Base-by-base conservation (phyloP, 352 stramenopile genomes). In the Paralagenidium karlingii region DNA sequence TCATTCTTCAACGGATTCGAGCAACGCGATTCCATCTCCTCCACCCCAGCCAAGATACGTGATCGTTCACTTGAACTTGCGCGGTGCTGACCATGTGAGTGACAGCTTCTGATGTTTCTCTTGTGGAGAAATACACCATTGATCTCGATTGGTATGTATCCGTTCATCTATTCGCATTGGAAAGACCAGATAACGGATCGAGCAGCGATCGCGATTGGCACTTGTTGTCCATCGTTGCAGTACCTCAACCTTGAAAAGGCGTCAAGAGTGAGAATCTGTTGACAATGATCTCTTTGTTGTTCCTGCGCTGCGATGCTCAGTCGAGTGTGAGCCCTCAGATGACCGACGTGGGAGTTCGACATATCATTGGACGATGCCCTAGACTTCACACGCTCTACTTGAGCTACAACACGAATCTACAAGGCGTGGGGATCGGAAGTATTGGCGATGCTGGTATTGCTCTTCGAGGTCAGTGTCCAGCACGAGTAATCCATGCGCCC, bases 371-470 rank as follows among this genome's bases (percentile, higher is more conserved):
- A 8, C 40, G 42, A 19, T 89, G 75, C 32, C 58, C 47, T 7
- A 53, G 47, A 11, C 52, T 89, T 4, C 54, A 78, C 16, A 50
- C 50, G 8, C 46, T 89, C n/a, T 60, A 78, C 24, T 26, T 85
- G 3, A 77, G 52, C 43, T 68, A 75, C 37, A 38, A 86, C 9
- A 51, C 64, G 19, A 51, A 48, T 20, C 51, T 89, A 8, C 57
- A 68, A n/a, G 56, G 62, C 15, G 48, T 47, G 11, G 58, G 68
- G n/a, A 38, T 89, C 11, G 51, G 51, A n/a, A 61, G 55, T 16
- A 76, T 82, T 18, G 59, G 65, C 38, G 68, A 85, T 6, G 58
- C 61, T 16, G 64, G 49, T 40, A 34, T 77, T 18, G 56, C 57
- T 5, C 38, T 88, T 25, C 61, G 65, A 51, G 77, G 75, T 79